Percentiles rank a stretch among this genome's conserved stretches.
phyloP scores from a whole-genome alignment of 2,329 filamentous ascomycete genomes.

The Pseudonectria foliicola region DNA sequence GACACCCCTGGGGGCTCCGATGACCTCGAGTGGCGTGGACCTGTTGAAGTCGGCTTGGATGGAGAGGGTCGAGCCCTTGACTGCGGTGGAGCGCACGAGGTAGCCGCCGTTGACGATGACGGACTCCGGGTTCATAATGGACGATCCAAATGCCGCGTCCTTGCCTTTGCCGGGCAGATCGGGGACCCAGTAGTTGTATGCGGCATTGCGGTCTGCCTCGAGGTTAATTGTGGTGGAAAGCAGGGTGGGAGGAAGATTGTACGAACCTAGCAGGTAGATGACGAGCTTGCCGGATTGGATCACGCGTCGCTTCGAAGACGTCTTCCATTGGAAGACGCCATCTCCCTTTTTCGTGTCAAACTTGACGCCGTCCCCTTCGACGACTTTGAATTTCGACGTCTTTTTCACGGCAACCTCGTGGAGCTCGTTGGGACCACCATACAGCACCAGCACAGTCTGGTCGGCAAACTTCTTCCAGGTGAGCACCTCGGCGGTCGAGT shows the following conservation, averaged over 20 bases:
- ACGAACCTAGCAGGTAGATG: conserved; percentile 32
- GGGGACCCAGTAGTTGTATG: conserved; percentile 63
- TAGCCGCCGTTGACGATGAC: conserved; percentile 56
- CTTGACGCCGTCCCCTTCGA: conserved; percentile 24
- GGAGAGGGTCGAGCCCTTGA: conserved; percentile 49
- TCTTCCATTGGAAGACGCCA: conserved; percentile 27
- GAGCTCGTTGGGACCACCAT: conserved; percentile 53
- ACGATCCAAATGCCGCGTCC: conserved; percentile 25
- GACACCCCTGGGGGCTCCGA: conserved; percentile 49
- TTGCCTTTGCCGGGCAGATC: conserved; percentile 36
- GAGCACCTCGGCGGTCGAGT: conserved; percentile 63
- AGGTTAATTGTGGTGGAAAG: conserved; percentile 5
- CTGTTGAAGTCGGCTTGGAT: conserved; percentile 66
- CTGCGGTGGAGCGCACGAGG: conserved; percentile 52
- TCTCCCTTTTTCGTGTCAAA: conserved; percentile 9
- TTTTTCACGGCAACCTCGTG: conserved; percentile 53
- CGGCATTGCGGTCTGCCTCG: conserved; percentile 50
- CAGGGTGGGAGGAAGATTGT: neutral
- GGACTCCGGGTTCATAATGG: conserved; percentile 23
- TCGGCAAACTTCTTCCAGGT: conserved; percentile 59
- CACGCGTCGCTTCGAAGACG: conserved; percentile 21
- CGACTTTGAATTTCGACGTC: conserved; percentile 4
- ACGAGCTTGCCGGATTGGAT: conserved; percentile 32
- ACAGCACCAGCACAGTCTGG: conserved; percentile 55
- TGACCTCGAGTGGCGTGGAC: conserved; percentile 60